Percentiles rank a stretch among this genome's conserved stretches.
Conservation (phyloP, 2,329 filamentous ascomycete genomes). For the Alternaria novae-zelandiae region DNA sequence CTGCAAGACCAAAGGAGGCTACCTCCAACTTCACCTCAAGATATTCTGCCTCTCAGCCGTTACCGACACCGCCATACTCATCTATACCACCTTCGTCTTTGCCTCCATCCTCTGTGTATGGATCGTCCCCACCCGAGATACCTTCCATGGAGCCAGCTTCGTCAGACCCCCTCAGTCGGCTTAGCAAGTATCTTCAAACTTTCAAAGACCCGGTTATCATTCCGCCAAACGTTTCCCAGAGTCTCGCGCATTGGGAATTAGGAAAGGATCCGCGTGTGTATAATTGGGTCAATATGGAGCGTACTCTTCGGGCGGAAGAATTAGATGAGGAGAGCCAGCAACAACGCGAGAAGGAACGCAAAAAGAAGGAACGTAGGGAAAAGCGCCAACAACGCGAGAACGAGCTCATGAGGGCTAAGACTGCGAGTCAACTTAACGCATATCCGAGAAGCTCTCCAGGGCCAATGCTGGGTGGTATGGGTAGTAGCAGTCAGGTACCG, state of each 20-base stretch:
- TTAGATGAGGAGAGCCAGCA: constrained; percentile 46
- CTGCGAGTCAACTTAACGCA: constrained; percentile 26
- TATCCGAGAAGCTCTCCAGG: constrained; percentile 38
- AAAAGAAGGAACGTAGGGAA: constrained; percentile 49
- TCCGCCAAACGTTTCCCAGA: constrained; percentile 40
- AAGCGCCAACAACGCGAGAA: constrained; percentile 51
- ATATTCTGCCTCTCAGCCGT: constrained; percentile 10
- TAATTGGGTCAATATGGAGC: constrained; percentile 49
- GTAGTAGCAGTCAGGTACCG: constrained; percentile 36
- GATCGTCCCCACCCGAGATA: constrained; percentile 12
- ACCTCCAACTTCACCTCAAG: neutral
- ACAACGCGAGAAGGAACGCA: constrained; percentile 46
- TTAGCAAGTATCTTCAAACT: constrained; percentile 47
- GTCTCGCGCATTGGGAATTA: constrained; percentile 52
- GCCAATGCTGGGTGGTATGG: constrained; percentile 24
- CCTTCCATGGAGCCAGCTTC: neutral
- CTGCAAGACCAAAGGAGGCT: constrained; percentile 19
- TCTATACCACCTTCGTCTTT: constrained; percentile 23
- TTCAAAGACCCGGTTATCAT: constrained; percentile 23
- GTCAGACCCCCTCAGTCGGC: constrained; percentile 33
- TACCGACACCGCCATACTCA: constrained; percentile 22
- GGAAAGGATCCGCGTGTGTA: constrained; percentile 49
- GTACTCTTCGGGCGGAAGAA: constrained; percentile 30
- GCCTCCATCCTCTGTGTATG: constrained; percentile 5
- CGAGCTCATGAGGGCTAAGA: constrained; percentile 28